Conservation (phyloP, 768 basidiomycete genomes). For the Mycena sanguinolenta region DNA sequence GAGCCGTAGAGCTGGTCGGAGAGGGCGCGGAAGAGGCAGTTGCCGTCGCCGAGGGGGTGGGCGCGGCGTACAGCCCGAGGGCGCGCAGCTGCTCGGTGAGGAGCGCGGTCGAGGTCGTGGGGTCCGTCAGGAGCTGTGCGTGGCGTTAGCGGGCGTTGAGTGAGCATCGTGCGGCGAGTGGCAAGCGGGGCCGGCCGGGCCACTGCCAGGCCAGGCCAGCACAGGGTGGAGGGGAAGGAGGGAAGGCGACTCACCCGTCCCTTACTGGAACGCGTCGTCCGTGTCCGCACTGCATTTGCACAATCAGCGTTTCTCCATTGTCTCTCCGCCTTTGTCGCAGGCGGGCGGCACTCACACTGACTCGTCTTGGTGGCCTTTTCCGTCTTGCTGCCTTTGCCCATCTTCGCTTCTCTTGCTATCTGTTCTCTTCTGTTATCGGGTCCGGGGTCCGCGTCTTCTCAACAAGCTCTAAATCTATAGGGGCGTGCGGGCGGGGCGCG, state of each 20-base stretch:
- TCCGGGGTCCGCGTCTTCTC: not conserved
- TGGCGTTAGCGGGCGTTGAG: slow-evolving; percentile 29
- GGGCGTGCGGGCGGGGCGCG: slow-evolving; percentile 10
- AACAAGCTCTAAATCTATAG: slow-evolving; percentile 23
- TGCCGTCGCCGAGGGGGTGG: slow-evolving; percentile 91
- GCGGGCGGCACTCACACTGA: slow-evolving; percentile 33
- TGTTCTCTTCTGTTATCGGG: no score
- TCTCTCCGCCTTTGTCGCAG: slow-evolving; percentile 14
- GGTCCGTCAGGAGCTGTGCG: slow-evolving; percentile 64
- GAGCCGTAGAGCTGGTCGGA: slow-evolving; percentile 90
- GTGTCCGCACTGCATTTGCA: slow-evolving; percentile 66
- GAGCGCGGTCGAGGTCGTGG: slow-evolving; percentile 72
- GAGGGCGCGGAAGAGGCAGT: slow-evolving; percentile 93
- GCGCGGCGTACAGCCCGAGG: slow-evolving; percentile 88
- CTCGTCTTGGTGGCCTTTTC: slow-evolving; percentile 39
- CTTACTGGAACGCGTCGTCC: slow-evolving; percentile 69
- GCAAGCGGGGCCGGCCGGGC: no score
- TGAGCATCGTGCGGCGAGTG: no score
- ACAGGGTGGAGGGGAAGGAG: no score
- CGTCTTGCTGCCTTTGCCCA: slow-evolving; percentile 38
- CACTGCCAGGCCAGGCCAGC: no score
- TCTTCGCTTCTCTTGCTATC: slow-evolving; percentile 42
- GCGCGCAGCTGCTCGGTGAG: slow-evolving; percentile 81
- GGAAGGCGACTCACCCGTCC: slow-evolving; percentile 64
- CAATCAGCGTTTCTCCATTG: not conserved